Conservation (phyloP, 345 rosid species). For the Ceriops tagal region DNA sequence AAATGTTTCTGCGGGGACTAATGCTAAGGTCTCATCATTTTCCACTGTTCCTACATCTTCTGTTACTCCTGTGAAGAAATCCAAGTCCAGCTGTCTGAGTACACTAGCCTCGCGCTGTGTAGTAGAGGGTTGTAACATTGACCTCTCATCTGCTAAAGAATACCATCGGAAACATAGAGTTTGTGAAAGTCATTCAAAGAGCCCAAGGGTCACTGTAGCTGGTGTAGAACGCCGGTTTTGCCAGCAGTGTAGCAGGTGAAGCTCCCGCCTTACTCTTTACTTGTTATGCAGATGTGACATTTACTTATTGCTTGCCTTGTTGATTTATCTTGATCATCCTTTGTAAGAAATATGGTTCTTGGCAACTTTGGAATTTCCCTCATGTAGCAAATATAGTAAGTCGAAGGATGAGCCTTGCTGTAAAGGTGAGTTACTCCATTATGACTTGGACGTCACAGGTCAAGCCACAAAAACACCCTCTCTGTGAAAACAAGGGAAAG, state of each 20-base stretch:
- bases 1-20: conserved; percentile 50
- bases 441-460: too few relatives aligned
- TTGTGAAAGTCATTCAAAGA: conserved; percentile 77
- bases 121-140: conserved; percentile 82
- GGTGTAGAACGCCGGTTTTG: conserved; percentile 89
- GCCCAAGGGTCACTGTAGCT: conserved; percentile 67
- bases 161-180: conserved; percentile 83
- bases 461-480: too few relatives aligned
- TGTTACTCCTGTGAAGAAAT: conserved; percentile 55
- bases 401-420: too few relatives aligned
- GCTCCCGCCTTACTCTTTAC: neutral
- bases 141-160: conserved; percentile 76
- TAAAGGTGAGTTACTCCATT: too few relatives aligned
- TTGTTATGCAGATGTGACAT: neutral
- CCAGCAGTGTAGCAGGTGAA: conserved; percentile 97
- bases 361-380: neutral
- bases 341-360: neutral
- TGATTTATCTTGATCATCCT: conserved; percentile 8
- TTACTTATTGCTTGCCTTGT: conserved; percentile 1
- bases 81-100: conserved; percentile 48
- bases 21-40: conserved; percentile 38
- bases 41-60: conserved; percentile 39
- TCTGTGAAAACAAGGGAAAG: too few relatives aligned
- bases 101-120: conserved; percentile 49
- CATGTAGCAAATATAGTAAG: neutral